These are phyloP conservation scores for Arctium lappa DNA, from an alignment of 129 eudicot genomes.

Conservation along the genomic window DNA sequence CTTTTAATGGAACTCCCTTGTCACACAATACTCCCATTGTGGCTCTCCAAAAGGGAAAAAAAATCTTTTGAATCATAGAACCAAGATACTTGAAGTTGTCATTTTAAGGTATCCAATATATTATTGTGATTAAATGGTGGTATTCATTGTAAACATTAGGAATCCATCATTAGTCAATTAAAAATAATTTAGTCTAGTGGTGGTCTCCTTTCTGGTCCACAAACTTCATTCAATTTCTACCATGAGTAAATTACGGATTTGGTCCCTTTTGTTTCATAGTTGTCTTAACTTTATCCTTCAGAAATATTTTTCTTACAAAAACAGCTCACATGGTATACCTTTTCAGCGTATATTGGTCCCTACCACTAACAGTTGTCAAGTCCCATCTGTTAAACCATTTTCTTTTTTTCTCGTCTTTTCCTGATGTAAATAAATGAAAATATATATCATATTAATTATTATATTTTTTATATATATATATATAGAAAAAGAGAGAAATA, in stretches of 20 bases:
- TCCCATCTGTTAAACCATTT: neutral
- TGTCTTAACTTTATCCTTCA: neutral
- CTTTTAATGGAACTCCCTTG: too few species aligned
- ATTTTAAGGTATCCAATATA: neutral
- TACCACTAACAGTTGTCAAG: neutral
- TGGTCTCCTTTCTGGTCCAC: constrained; percentile 27
- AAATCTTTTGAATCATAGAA: neutral
- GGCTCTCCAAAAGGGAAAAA: too few species aligned
- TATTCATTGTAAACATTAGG: neutral
- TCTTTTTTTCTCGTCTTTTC: neutral
- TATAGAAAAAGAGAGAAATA: too few species aligned
- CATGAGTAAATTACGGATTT: neutral
- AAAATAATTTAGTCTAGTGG: constrained; percentile 10
- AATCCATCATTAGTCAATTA: neutral
- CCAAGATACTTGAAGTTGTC: neutral
- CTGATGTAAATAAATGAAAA: too few species aligned
- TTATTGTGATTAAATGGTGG: neutral
- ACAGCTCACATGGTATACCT: neutral
- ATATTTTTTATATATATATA: too few species aligned
- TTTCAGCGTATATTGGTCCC: neutral
- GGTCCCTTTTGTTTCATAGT: neutral
- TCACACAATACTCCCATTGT: too few species aligned
- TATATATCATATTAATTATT: too few species aligned
- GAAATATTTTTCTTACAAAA: neutral
- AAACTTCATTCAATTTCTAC: constrained; percentile 25